Base-by-base conservation (phyloP, 768 basidiomycete genomes). In the Cystobasidium tubakii region DNA sequence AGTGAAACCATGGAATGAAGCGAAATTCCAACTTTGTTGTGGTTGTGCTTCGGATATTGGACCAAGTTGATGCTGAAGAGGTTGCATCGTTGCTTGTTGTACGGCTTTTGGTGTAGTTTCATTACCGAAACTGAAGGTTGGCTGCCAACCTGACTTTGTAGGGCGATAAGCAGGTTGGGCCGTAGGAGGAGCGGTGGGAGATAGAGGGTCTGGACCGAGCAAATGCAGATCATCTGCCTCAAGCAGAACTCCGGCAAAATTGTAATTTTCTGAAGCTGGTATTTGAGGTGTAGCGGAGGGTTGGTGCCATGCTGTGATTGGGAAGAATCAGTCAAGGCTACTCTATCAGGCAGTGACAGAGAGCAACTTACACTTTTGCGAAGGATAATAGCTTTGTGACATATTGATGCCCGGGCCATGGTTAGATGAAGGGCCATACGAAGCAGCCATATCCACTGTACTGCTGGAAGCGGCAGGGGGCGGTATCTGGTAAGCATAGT, bases 1-100 rank as follows among this genome's bases (percentile, higher is more conserved):
- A 12, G 66, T 67, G 69, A 71, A 71, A 31, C 69, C 69, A 44
- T 71, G 69, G 55, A 71, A 71, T 15, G 46, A 60, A n/a, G 50
- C 33, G 25, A 71, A 71, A 23, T 55, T 71, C 53, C 53, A 71
- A 19, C 60, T 36, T 42, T 23, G 53, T 34, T 34, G 54, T 62
- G 50, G 53, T 53, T 34, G 54, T 15, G 10, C 9, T 27, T 46
- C 57, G 15, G 29, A 29, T 7, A 60, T 60, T 6, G 27, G 6
- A 60, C 17, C 57, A 15, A 6, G 9, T 60, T 60, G 57, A 3
- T 23, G 57, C 6, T 12, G 63, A 39, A 65, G 13, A 39, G 63
- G 10, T n/a, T 27, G 63, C 36, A 65, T 60, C 21, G 57, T 60
- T 2, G 57, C 6, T 60, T 27, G 57, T 23, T 60, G 57, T 60